These are phyloP conservation scores for Phytopythium vexans DNA, from an alignment of 352 stramenopile species.

Conservation along the genomic window DNA sequence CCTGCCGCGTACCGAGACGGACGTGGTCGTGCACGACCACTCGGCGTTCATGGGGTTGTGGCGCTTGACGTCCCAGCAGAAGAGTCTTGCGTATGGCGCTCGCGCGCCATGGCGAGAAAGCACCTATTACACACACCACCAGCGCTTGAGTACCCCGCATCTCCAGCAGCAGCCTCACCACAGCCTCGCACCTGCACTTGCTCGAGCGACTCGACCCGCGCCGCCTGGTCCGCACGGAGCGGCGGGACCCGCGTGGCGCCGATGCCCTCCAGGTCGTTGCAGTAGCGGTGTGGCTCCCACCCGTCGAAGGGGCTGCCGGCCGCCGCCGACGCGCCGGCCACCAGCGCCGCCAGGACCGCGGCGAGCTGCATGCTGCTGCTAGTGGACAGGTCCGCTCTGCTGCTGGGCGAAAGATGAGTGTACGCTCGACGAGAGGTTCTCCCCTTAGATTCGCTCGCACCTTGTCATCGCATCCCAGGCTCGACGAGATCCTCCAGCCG, in stretches of 20 bases:
- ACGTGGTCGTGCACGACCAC: slow-evolving; percentile 73
- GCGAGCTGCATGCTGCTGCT: slow-evolving; percentile 22
- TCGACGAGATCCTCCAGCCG: no score
- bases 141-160: neutral
- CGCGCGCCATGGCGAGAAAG: slow-evolving; percentile 76
- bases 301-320: slow-evolving; percentile 54
- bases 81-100: slow-evolving; percentile 65
- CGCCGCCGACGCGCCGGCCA: slow-evolving; percentile 6
- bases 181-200: slow-evolving; percentile 57
- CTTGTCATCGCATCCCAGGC: no score
- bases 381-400: neutral
- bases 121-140: slow-evolving; percentile 22
- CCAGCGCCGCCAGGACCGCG: slow-evolving; percentile 17
- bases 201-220: slow-evolving; percentile 65
- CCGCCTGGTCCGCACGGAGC: slow-evolving; percentile 49
- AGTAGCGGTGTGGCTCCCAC: slow-evolving; percentile 82
- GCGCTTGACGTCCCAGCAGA: slow-evolving; percentile 70
- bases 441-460: no score
- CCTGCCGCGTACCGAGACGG: slow-evolving; percentile 53
- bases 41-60: slow-evolving; percentile 71
- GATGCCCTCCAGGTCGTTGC: slow-evolving; percentile 67
- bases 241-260: slow-evolving; percentile 52
- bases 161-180: neutral
- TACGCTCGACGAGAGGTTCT: neutral
- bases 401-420: neutral